Percentiles rank a stretch among this genome's conserved stretches.
Conservation (phyloP, 805 yeast species). For the Pichia membranifaciens region DNA sequence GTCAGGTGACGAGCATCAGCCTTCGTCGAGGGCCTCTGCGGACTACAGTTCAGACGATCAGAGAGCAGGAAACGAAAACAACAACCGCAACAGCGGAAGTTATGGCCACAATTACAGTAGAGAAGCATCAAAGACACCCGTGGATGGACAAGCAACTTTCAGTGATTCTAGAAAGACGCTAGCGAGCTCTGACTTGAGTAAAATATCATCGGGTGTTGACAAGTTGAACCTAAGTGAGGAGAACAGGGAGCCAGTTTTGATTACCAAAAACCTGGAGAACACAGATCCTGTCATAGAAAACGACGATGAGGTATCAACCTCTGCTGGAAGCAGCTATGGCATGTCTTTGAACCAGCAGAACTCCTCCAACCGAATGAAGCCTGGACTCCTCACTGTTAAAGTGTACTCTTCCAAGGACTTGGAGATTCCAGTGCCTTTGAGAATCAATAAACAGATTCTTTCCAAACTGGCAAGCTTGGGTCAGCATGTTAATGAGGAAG, state of each 20-base stretch:
- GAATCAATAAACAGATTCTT: conserved; percentile 56
- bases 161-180: conserved; percentile 8
- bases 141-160: conserved; percentile 11
- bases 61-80: neutral
- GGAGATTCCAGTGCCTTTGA: conserved; percentile 63
- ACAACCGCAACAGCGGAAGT: neutral
- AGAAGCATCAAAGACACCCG: conserved; percentile 18
- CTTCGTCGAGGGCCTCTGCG: neutral
- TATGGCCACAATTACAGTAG: neutral
- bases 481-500: conserved; percentile 31
- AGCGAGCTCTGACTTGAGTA: conserved; percentile 1
- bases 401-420: conserved; percentile 66
- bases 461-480: conserved; percentile 63
- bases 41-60: conserved; percentile 6
- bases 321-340: neutral
- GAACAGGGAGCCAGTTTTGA: conserved; percentile 15
- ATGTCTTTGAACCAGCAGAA: neutral
- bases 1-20: conserved; percentile 15
- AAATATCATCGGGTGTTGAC: conserved; percentile 3
- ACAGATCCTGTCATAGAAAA: conserved; percentile 31
- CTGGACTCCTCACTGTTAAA: conserved; percentile 75
- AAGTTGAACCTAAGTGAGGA: conserved; percentile 5
- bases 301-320: conserved; percentile 9
- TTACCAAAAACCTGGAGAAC: conserved; percentile 25
- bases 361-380: conserved; percentile 28